Base-by-base conservation (phyloP, 495 filamentous ascomycete species). In the Tuber calosporum region DNA sequence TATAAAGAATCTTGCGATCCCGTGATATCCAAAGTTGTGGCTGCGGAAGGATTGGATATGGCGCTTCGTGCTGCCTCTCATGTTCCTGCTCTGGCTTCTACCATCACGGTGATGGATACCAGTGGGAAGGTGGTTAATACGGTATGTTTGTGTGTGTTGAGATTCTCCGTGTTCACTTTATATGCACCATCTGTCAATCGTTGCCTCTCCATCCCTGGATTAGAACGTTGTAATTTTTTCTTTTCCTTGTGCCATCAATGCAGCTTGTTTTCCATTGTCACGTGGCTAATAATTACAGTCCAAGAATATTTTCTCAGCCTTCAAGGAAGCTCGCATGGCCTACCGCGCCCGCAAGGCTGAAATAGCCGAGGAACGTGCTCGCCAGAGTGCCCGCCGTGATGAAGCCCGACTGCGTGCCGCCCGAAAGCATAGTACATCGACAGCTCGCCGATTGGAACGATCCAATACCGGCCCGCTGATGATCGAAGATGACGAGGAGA, bases 261-360 rank as follows among this genome's bases (percentile, higher is more conserved):
- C 13, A 38, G 41, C 53, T 39, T 39, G 20, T 53, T 36, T 40
- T 11, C 17, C 17, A 39, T 36, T 39, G n/a, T 48, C n/a, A 68
- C 22, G n/a, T 41, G 39, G 38, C 20, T 43, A 43, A 68, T 22
- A 34, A 20, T 39, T 48, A n/a, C 34, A 81, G 80, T 72, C 74
- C 13, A 81, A 79, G 69, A 77, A 71, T 67, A 77, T 81, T 67
- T 81, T 81, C 67, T 73, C 72, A 26, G 80, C 80, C 8, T 77
- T 81, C 48, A 77, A 75, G 26, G 70, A 72, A 53, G 80, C 80
- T 11, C 75, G 77, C 34, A 77, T 73, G 38, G 80, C 80, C 41
- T 81, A 81, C 68, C 77, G 75, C 43, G 45, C 77, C 2, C 79
- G 79, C 45, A 81, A 81, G 71, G 77, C 76, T 8, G 79, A 81